Conservation (phyloP, 73 alveolate genomes). For the Effrenium voratum region DNA sequence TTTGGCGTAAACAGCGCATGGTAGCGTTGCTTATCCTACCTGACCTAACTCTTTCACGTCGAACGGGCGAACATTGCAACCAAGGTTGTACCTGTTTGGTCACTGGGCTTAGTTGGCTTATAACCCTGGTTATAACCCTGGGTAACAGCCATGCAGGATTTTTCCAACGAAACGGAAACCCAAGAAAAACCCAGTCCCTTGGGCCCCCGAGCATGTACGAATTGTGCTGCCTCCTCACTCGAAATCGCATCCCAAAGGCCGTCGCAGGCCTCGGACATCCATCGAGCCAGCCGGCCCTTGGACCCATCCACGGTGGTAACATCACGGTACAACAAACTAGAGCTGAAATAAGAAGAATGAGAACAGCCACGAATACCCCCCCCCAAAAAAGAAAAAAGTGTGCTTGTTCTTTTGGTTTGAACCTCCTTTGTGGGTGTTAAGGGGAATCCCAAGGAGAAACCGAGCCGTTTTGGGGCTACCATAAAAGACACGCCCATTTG, state of each 20-base stretch:
- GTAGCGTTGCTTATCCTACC: neutral
- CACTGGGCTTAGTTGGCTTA: neutral
- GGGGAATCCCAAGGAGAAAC: too few species aligned
- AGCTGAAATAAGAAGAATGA: too few species aligned
- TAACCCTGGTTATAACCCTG: neutral
- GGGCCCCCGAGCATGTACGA: constrained; percentile 34
- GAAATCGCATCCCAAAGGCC: constrained; percentile 75
- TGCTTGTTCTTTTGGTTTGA: too few species aligned
- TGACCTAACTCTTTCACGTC: neutral
- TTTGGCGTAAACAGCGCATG: too few species aligned
- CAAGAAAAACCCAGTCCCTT: neutral
- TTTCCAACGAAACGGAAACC: neutral
- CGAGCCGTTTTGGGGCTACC: too few species aligned
- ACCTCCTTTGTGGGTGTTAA: too few species aligned
- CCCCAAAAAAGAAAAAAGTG: too few species aligned
- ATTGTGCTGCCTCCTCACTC: constrained; percentile 77
- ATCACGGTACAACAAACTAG: too few species aligned
- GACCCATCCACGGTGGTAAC: too few species aligned
- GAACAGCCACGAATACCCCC: too few species aligned
- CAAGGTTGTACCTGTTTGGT: neutral
- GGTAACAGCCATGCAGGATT: neutral
- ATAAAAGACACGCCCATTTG: too few species aligned
- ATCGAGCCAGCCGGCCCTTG: too few species aligned
- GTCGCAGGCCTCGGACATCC: constrained; percentile 34
- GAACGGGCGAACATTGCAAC: neutral